phyloP scores from a whole-genome alignment of 495 filamentous ascomycete genomes.

The Talaromyces stipitatus region DNA sequence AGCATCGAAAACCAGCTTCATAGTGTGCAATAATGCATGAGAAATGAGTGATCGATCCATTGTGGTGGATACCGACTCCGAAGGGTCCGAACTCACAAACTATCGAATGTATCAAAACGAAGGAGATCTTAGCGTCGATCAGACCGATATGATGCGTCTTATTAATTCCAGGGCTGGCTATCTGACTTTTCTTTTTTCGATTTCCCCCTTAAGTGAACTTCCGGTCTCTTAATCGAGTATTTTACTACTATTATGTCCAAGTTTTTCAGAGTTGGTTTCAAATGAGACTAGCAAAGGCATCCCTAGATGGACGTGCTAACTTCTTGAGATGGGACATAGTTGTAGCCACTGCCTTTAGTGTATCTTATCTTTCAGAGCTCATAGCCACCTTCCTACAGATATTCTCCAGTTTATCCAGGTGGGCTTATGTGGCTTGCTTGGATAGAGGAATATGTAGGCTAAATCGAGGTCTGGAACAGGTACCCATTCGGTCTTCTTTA shows the following conservation, averaged over 20 bases:
- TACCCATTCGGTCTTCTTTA: too few species aligned
- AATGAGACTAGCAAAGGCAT: background rate
- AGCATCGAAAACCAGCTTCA: background rate
- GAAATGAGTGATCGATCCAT: background rate
- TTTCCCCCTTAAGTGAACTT: background rate
- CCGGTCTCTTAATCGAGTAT: background rate
- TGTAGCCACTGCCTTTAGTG: too few species aligned
- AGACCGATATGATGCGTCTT: conserved; percentile 1
- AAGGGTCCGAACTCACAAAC: background rate
- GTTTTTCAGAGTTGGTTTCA: background rate
- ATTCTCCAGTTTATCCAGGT: too few species aligned
- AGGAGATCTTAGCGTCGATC: conserved; percentile 1
- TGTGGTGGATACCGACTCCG: background rate
- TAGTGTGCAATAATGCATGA: background rate
- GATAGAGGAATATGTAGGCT: too few species aligned
- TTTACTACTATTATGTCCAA: background rate
- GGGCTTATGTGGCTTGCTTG: too few species aligned
- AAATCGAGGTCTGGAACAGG: too few species aligned
- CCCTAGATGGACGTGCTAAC: background rate
- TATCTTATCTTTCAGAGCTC: too few species aligned
- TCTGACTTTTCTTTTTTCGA: background rate
- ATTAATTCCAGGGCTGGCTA: background rate
- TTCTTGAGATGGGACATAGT: background rate
- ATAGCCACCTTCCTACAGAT: too few species aligned
- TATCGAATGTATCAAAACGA: background rate